Percentiles rank a stretch among this genome's conserved stretches.
Conservation (phyloP, 2,329 filamentous ascomycete genomes). For the Sporothrix brasiliensis region DNA sequence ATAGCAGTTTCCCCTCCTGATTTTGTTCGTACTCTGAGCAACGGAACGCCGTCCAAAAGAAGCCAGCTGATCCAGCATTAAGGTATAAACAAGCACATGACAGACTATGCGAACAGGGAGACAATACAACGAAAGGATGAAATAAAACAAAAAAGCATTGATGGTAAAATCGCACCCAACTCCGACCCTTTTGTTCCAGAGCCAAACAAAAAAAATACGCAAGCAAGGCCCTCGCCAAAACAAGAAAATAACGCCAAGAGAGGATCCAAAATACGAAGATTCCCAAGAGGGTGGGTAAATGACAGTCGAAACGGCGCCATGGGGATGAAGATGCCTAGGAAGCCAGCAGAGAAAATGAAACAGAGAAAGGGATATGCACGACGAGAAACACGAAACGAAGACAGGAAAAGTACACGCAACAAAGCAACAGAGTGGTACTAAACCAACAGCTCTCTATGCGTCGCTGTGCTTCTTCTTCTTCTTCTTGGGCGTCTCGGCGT, state of each 20-base stretch:
- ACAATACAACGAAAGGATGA: not conserved
- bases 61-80: conserved; percentile 1
- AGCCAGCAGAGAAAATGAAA: not conserved
- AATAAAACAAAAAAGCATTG: not conserved
- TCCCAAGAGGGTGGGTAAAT: not conserved
- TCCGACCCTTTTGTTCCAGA: conserved; percentile 27
- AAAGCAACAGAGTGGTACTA: not conserved
- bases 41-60: not conserved
- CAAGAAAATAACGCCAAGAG: conserved; percentile 22
- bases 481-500: conserved; percentile 62
- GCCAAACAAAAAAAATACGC: not conserved
- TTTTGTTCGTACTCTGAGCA: not conserved
- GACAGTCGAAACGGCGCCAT: conserved; percentile 23
- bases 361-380: not conserved
- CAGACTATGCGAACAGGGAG: conserved; percentile 15
- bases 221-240: conserved; percentile 24
- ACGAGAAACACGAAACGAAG: not conserved
- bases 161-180: conserved; percentile 13
- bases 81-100: not conserved
- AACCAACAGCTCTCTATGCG: not conserved
- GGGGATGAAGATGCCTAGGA: conserved; percentile 9
- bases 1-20: not conserved
- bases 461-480: conserved; percentile 49
- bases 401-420: conserved; percentile 9
- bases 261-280: conserved; percentile 5